Percentiles rank a stretch among this genome's conserved stretches.
Evolutionary conservation across 1,284 basidiomycete genomes (phyloP).

Genomic region (Ustilago crameri): DNA sequence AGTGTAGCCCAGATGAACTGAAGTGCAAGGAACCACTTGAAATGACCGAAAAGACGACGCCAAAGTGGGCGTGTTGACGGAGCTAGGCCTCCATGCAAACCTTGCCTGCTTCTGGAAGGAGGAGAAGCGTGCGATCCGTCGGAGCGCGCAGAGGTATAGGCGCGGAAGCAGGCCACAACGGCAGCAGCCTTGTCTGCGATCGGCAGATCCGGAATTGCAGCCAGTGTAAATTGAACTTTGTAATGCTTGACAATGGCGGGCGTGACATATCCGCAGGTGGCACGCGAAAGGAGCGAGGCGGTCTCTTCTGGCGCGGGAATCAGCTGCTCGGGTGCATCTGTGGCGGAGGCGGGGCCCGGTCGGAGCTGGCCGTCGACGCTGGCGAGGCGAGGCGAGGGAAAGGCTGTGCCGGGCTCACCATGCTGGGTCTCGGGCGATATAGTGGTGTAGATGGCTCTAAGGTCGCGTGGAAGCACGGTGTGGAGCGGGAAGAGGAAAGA

Average conservation of each 20-base stretch:
- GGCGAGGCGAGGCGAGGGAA: slow-evolving; percentile 56
- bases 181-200: slow-evolving; percentile 71
- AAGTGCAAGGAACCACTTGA: slow-evolving; percentile 60
- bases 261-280: slow-evolving; percentile 59
- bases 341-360: neutral
- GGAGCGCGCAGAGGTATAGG: slow-evolving; percentile 38
- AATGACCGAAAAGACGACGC: slow-evolving; percentile 68
- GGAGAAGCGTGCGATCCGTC: slow-evolving; percentile 5
- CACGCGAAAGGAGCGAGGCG: slow-evolving; percentile 61
- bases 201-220: slow-evolving; percentile 71
- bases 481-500: slow-evolving; percentile 59
- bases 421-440: slow-evolving; percentile 56
- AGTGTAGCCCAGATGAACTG: slow-evolving; percentile 70
- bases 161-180: slow-evolving; percentile 62
- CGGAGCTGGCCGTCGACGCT: slow-evolving; percentile 12
- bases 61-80: slow-evolving; percentile 65
- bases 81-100: slow-evolving; percentile 57
- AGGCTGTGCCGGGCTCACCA: slow-evolving; percentile 56
- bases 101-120: slow-evolving; percentile 11
- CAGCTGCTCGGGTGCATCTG: slow-evolving; percentile 25
- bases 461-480: slow-evolving; percentile 43
- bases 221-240: slow-evolving; percentile 68
- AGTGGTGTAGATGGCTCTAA: slow-evolving; percentile 61
- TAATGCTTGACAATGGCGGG: slow-evolving; percentile 70
- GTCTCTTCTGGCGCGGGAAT: slow-evolving; percentile 60